These are phyloP conservation scores for Camelina laxa DNA, from an alignment of 345 rosid species.

Conservation along the genomic window DNA sequence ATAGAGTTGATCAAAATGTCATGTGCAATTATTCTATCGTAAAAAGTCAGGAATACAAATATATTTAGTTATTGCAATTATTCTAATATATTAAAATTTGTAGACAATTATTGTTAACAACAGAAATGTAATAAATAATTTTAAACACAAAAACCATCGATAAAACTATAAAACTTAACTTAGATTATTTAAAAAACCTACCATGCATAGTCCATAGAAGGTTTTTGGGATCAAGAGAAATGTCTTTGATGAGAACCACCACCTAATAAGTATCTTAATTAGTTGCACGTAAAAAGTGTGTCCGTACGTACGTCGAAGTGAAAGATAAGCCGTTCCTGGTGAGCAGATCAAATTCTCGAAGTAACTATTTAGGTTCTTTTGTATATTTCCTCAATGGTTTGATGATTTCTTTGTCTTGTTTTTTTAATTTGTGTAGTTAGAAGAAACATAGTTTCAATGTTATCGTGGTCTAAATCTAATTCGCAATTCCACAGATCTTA, in stretches of 20 bases:
- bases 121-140: background rate
- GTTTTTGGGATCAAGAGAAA: background rate
- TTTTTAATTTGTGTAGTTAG: no score
- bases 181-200: background rate
- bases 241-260: background rate
- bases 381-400: no score
- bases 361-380: background rate
- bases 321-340: background rate
- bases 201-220: background rate
- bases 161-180: background rate
- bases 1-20: conserved; percentile 15
- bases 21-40: conserved; percentile 27
- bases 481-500: no score
- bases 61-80: no score
- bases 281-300: background rate
- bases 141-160: background rate
- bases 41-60: conserved; percentile 1
- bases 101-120: background rate
- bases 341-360: background rate
- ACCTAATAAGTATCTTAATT: no score
- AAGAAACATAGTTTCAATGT: no score
- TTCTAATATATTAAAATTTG: background rate
- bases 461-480: no score
- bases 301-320: background rate
- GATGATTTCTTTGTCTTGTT: background rate